phyloP scores from a whole-genome alignment of 116 monocot species.

The Cymodocea nodosa region DNA sequence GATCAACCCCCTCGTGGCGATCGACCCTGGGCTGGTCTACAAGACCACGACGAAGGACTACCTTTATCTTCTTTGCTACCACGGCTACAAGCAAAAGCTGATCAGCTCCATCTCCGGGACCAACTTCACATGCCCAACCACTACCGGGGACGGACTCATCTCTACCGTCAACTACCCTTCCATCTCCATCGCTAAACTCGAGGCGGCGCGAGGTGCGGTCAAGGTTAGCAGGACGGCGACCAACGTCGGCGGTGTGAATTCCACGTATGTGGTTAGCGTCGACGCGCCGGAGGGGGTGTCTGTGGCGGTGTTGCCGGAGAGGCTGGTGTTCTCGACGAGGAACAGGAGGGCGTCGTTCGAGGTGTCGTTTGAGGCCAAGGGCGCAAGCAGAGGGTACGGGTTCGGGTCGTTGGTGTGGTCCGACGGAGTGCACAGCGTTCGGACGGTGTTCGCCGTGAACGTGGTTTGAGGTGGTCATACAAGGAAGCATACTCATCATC shows the following conservation, averaged over 20 bases:
- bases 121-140: constrained; percentile 48
- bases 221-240: constrained; percentile 46
- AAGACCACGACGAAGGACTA: constrained; percentile 56
- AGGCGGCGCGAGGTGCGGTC: constrained; percentile 2
- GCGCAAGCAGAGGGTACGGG: constrained; percentile 42
- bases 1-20: constrained; percentile 62
- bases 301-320: constrained; percentile 54
- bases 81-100: constrained; percentile 64
- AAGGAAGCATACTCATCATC: no score
- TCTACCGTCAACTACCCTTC: constrained; percentile 75
- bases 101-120: constrained; percentile 37
- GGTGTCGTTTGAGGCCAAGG: constrained; percentile 37
- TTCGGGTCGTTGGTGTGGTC: constrained; percentile 73
- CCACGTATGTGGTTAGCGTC: constrained; percentile 41
- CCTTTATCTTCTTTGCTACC: constrained; percentile 69
- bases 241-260: constrained; percentile 58
- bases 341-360: constrained; percentile 42
- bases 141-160: constrained; percentile 27
- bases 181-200: constrained; percentile 52
- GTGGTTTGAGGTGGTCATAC: constrained; percentile 9
- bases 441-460: constrained; percentile 56
- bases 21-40: constrained; percentile 82
- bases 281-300: constrained; percentile 41
- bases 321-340: constrained; percentile 37
- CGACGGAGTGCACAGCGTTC: constrained; percentile 51